Evolutionary conservation across 169 alveolate genomes (phyloP), one percentile per base, ranked within the genome.

Genomic region (Eimeria necatrix): DNA sequence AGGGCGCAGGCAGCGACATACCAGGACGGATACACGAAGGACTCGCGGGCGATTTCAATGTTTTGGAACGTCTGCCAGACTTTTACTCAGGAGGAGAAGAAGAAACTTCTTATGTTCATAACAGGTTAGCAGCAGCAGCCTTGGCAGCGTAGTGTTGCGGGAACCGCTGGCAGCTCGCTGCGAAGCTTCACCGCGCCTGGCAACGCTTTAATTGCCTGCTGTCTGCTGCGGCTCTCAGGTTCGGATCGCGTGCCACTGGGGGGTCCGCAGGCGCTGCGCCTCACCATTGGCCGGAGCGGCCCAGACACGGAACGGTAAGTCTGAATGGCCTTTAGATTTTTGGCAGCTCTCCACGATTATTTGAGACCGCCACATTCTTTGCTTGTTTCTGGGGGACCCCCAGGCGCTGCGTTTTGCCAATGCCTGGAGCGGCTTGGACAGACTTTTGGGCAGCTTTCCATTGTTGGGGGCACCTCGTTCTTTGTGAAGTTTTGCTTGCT

Each of bases 201-300:
- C 32, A 8, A 22, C 53, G 32, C 48, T 10, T 18, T 18, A 3
- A 0, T 12, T 10, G 68, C 68, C 68, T 10, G 12, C 68, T 56
- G 22, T 18, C 68, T 56, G 12, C 68, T 14, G 9, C 20, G 12
- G 26, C 41, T 81, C 22, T 96, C 98, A 52, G 99, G 99, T 10
- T 96, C 98, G 49, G 98, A 98, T 89, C 96, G 98, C 74, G 96
- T 97, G 59, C 98, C 98, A 14, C 95, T 97, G 64, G 83, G 93
- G 14, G 99, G 99, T 46, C 95, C 97, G 22, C 93, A 97, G 51
- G 74, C 95, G 48, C 93, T 98, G 24, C 93, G 93, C 53, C 94
- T 98, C 74, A 85, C 96, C 60, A 95, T 98, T 85, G 96, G 97
- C 16, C 97, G 97, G 24, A 95, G 83, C 48, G 98, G 98, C 24